Base-by-base conservation (phyloP, 352 stramenopile species). In the Halophytophthora batemanensis region DNA sequence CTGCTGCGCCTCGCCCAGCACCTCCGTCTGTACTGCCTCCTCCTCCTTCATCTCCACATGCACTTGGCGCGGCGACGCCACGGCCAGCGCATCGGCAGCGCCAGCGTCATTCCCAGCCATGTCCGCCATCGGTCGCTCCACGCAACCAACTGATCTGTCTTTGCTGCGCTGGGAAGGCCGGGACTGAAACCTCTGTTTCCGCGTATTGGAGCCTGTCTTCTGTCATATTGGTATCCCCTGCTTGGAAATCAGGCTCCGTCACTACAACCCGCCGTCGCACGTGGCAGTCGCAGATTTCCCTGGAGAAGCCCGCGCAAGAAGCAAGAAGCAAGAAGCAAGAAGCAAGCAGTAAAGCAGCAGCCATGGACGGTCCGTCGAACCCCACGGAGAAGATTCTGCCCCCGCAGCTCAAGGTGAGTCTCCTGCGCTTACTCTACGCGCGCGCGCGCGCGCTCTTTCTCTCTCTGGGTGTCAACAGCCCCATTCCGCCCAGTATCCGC, bases 371-470 rank as follows among this genome's bases (percentile, higher is more conserved):
- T 31, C 50, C 70, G 4, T 69, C 74, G 18, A 88, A 88, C 72
- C 77, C 74, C 12, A 86, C 72, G 12, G 77, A 88, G 60, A 80
- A 80, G 46, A 69, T 88, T 45, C 67, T 70, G 31, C 74, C 77
- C 13, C 59, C 74, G 15, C 64, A 67, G 43, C 74, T 82, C 53
- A 67, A 64, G 65, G 71, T 81, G 45, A 14, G 21, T 23, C 28
- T 25, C 19, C 14, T 31, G 25, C 25, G 25, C 25, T 31, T 4
- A 37, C 13, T 3, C 35, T 31, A 8, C 25, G 25, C n/a, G n/a
- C n/a, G n/a, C n/a, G n/a, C n/a, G n/a, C n/a, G n/a, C n/a, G n/a
- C n/a, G n/a, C n/a, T n/a, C n/a, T n/a, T n/a, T n/a, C 25, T 31
- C 8, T 31, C 25, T 31, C 25, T 31, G 25, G 25, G 25, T 31